Evolutionary conservation across 225 moss, liverwort and hornwort species (phyloP).

Genomic region (Straminergon stramineum): DNA sequence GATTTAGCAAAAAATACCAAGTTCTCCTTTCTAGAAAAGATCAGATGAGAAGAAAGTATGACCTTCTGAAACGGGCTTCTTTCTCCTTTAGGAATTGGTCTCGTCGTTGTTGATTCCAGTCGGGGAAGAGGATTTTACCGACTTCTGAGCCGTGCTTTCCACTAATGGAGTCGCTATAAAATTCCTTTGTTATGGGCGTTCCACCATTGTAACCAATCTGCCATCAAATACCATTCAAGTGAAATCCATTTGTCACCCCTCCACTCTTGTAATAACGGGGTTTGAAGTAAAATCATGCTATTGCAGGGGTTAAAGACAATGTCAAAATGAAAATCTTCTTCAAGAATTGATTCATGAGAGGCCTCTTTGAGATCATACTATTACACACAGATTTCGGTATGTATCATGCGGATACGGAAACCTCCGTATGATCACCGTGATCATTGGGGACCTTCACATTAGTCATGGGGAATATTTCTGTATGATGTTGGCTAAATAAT

Average conservation of each 20-base stretch:
- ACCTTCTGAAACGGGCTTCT: constrained; percentile 69
- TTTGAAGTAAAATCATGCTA: neutral
- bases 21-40: neutral
- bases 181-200: constrained; percentile 57
- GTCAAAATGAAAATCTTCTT: neutral
- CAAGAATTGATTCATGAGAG: neutral
- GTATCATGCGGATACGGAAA: neutral
- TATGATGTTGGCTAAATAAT: neutral
- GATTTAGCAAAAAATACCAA: neutral
- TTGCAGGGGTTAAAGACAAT: neutral
- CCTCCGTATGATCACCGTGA: neutral
- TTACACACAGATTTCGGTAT: neutral
- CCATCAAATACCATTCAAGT: neutral
- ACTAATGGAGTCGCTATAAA: constrained; percentile 47
- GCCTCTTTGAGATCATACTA: neutral
- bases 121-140: constrained; percentile 66
- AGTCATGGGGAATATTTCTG: neutral
- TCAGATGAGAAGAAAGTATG: neutral
- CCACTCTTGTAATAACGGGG: neutral
- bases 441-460: neutral
- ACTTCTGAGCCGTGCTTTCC: constrained; percentile 55
- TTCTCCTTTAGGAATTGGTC: constrained; percentile 61
- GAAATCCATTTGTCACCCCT: neutral
- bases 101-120: constrained; percentile 47
- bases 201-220: constrained; percentile 66